These are phyloP conservation scores for Leavenworthia alabamica DNA, from an alignment of 345 rosid genomes.

Conservation along the genomic window DNA sequence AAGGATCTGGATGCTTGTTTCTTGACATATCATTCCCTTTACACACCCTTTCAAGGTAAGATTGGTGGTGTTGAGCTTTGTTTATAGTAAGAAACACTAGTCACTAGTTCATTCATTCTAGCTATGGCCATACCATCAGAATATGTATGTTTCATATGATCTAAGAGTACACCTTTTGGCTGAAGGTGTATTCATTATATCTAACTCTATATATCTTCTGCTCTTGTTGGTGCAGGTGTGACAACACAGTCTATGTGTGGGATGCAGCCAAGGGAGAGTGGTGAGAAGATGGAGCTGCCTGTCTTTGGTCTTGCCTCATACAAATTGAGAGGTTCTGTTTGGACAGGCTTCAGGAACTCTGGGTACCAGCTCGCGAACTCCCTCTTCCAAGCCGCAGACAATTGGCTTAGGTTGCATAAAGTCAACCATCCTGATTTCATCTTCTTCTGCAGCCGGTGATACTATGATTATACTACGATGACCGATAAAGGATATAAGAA, in stretches of 20 bases:
- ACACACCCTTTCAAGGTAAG: slow-evolving; percentile 53
- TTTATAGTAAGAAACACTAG: neutral
- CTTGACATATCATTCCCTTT: slow-evolving; percentile 74
- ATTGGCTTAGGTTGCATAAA: slow-evolving; percentile 48
- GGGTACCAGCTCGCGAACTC: slow-evolving; percentile 43
- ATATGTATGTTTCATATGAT: neutral
- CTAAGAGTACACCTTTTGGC: neutral
- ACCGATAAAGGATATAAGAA: slow-evolving; percentile 9
- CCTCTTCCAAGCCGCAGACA: slow-evolving; percentile 55
- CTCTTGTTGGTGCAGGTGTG: slow-evolving; percentile 26
- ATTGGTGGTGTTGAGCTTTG: neutral
- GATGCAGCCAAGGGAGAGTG: slow-evolving; percentile 17
- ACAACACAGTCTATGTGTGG: slow-evolving; percentile 22
- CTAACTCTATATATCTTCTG: neutral
- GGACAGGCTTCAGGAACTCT: slow-evolving; percentile 52
- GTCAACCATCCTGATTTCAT: slow-evolving; percentile 79
- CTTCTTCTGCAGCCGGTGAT: slow-evolving; percentile 50
- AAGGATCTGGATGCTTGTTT: slow-evolving; percentile 95
- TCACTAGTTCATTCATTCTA: neutral
- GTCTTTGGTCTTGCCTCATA: slow-evolving; percentile 77
- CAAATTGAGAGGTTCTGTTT: slow-evolving; percentile 70
- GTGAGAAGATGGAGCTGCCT: slow-evolving; percentile 44
- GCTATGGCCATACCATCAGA: neutral
- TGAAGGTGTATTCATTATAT: neutral
- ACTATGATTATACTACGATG: neutral